phyloP scores from a whole-genome alignment of 169 alveolate genomes.

The Babesia gibsoni region DNA sequence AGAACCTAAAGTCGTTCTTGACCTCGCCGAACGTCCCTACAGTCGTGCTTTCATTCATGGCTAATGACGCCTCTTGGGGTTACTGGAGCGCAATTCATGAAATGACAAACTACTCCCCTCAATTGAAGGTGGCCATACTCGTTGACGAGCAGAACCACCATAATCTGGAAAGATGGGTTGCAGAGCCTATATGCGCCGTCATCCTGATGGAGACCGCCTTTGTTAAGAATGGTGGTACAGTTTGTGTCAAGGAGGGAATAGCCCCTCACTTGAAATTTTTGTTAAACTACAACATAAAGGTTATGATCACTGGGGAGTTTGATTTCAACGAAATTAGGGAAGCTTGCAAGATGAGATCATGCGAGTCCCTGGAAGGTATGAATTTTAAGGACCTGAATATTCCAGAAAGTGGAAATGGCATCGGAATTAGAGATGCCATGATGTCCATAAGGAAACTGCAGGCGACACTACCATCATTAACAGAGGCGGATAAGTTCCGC shows the following conservation, averaged over 20 bases:
- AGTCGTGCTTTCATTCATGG: conserved; percentile 27
- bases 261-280: conserved; percentile 1
- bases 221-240: not conserved
- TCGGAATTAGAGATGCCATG: conserved; percentile 32
- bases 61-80: conserved; percentile 35
- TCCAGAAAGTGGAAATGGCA: conserved; percentile 7
- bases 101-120: conserved; percentile 32
- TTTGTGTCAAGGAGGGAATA: not conserved
- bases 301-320: conserved; percentile 31
- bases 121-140: conserved; percentile 36
- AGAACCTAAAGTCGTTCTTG: conserved; percentile 25
- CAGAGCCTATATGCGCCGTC: conserved; percentile 54
- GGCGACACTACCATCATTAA: conserved; percentile 42
- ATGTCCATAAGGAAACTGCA: conserved; percentile 10
- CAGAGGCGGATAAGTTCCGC: conserved; percentile 29
- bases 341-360: conserved; percentile 1
- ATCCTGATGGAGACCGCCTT: conserved; percentile 22
- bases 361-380: conserved; percentile 21
- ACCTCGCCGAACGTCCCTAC: conserved; percentile 43
- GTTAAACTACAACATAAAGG: conserved; percentile 22
- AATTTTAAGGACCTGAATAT: conserved; percentile 10
- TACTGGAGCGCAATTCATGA: conserved; percentile 55
- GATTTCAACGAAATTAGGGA: conserved; percentile 21
- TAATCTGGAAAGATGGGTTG: conserved; percentile 33
- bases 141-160: conserved; percentile 20